Percentiles rank a stretch among this genome's conserved stretches.
Conservation (phyloP, 495 filamentous ascomycete genomes). For the Aspergillus incahuasiensis region DNA sequence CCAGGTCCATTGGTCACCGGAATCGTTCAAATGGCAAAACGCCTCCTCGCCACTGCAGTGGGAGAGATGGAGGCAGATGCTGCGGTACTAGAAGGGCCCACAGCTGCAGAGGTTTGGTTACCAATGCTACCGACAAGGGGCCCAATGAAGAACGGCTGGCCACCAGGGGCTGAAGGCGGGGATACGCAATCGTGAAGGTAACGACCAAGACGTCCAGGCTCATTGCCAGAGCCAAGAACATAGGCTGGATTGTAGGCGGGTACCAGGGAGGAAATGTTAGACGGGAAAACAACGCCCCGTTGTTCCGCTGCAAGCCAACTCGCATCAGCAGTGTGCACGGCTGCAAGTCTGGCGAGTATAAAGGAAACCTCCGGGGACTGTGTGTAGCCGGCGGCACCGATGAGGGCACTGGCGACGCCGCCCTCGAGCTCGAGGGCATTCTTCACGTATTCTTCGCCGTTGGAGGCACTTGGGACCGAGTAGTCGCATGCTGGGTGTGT, state of each 20-base stretch:
- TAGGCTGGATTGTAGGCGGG: conserved; percentile 25
- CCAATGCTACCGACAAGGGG: conserved; percentile 21
- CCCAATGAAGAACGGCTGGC: conserved; percentile 21
- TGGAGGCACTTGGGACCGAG: conserved; percentile 18
- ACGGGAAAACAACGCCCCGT: conserved; percentile 20
- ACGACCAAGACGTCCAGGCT: conserved; percentile 26
- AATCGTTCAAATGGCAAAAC: neutral
- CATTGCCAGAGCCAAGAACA: conserved; percentile 19
- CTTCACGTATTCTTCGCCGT: conserved; percentile 16
- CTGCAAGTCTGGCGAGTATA: conserved; percentile 29
- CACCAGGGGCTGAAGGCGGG: conserved; percentile 22
- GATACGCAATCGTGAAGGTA: conserved; percentile 26
- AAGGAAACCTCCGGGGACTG: conserved; percentile 32
- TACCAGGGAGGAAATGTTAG: conserved; percentile 23
- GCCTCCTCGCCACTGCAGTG: conserved; percentile 1
- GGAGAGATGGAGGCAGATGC: conserved; percentile 10
- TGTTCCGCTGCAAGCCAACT: conserved; percentile 25
- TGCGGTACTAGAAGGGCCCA: neutral
- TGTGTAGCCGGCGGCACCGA: conserved; percentile 30
- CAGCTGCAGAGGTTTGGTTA: conserved; percentile 3
- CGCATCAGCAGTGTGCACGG: conserved; percentile 25
- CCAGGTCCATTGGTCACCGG: no score
- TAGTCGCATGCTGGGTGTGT: conserved; percentile 21
- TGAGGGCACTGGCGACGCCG: conserved; percentile 25
- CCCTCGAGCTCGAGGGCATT: conserved; percentile 24